phyloP scores from a whole-genome alignment of 1,284 basidiomycete species.

The Earliella scabrosa region DNA sequence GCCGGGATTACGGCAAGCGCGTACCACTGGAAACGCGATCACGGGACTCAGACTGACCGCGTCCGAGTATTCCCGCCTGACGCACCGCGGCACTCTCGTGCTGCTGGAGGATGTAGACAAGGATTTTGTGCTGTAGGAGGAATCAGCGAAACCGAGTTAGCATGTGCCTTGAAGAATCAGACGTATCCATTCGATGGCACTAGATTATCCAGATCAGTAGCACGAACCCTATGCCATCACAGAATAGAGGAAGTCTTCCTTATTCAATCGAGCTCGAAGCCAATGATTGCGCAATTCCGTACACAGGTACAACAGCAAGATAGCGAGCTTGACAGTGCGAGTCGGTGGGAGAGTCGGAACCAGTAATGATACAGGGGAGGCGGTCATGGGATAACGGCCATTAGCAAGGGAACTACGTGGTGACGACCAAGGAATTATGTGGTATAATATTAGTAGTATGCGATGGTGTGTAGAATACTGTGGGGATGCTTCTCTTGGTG shows the following conservation, averaged over 20 bases:
- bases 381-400: not conserved
- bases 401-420: too few relatives aligned
- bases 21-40: not conserved
- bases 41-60: not conserved
- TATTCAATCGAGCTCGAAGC: slow-evolving; percentile 11
- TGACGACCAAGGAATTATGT: too few relatives aligned
- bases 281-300: slow-evolving; percentile 16
- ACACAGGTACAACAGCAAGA: slow-evolving; percentile 3
- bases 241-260: slow-evolving; percentile 2
- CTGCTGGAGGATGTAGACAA: too few relatives aligned
- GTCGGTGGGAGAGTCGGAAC: not conserved
- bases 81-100: too few relatives aligned
- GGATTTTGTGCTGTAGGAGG: too few relatives aligned
- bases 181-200: slow-evolving; percentile 9
- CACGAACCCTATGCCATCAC: not conserved
- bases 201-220: slow-evolving; percentile 4
- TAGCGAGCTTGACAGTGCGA: not conserved
- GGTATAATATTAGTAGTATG: slow-evolving; percentile 81
- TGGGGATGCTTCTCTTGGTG: slow-evolving; percentile 94
- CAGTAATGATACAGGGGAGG: slow-evolving; percentile 17
- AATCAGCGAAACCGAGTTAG: too few relatives aligned
- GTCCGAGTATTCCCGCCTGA: too few relatives aligned
- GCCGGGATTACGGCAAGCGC: too few relatives aligned
- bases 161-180: too few relatives aligned
- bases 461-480: slow-evolving; percentile 88